phyloP scores from a whole-genome alignment of 2,329 filamentous ascomycete genomes.

The Botrytis sinoallii region DNA sequence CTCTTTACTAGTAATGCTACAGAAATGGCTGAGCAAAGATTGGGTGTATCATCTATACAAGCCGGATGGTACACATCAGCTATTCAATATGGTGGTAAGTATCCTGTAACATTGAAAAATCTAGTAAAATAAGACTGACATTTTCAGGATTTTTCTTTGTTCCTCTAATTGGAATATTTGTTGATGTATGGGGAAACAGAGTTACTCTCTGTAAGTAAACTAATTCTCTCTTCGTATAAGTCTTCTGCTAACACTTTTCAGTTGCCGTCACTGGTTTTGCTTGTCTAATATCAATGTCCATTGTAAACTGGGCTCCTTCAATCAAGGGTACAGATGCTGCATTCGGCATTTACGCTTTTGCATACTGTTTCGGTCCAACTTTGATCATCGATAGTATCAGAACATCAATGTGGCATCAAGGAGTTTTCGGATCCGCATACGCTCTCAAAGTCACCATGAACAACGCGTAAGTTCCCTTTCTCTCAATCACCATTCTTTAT shows the following conservation, averaged over 20 bases:
- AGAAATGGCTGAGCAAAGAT: conserved; percentile 58
- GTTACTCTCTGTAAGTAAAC: conserved; percentile 42
- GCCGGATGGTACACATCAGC: conserved; percentile 61
- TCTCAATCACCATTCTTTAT: no score
- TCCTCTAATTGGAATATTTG: conserved; percentile 43
- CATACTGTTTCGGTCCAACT: conserved; percentile 53
- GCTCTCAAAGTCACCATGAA: conserved; percentile 60
- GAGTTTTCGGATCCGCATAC: conserved; percentile 59
- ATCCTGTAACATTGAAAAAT: background rate
- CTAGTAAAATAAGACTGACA: background rate
- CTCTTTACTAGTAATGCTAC: conserved; percentile 58
- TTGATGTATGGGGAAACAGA: conserved; percentile 55
- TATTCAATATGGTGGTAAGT: conserved; percentile 49
- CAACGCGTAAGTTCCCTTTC: conserved; percentile 43
- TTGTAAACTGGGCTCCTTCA: conserved; percentile 51
- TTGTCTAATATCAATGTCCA: conserved; percentile 52
- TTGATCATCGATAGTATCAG: conserved; percentile 60
- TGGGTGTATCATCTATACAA: conserved; percentile 51
- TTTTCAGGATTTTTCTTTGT: conserved; percentile 53
- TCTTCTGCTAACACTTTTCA: conserved; percentile 4
- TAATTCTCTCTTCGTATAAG: fast-evolving
- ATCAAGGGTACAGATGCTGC: conserved; percentile 53
- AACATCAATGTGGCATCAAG: conserved; percentile 57
- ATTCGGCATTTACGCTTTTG: conserved; percentile 59
- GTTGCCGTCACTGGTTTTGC: conserved; percentile 47